Evolutionary conservation across 2,329 filamentous ascomycete genomes (phyloP), one percentile per base, ranked within the genome.

Genomic region (Aureobasidium sp.): DNA sequence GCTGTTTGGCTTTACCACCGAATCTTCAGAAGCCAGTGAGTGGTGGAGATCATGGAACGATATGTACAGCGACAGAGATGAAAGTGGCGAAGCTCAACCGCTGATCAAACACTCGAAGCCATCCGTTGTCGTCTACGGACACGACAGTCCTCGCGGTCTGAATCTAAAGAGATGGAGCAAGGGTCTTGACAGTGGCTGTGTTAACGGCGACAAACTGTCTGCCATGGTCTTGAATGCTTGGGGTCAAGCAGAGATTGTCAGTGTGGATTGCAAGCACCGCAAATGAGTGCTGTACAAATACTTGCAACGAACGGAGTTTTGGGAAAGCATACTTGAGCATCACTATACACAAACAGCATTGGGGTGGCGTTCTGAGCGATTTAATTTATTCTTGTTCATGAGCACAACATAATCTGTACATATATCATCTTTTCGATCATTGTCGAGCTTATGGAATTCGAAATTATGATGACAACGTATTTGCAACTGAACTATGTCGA

Each of bases 111-210:
- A 55, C 12, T 20, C 48, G 1, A 34, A 20, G 27, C 78, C 82
- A 10, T 83, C 79, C 44, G 90, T 89, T 0, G 87, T 96, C 44
- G 81, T 96, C 62, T 97, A 96, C 74, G 92, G 92, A 5, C 93
- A 97, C 72, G 90, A 97, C 72, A 84, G 90, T 26, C 46, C 59
- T 15, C 86, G 87, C 69, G 91, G 91, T 0, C 81, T 95, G 29
- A 82, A 83, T 69, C 74, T 88, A 20, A 74, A 84, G 55, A 79
- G 82, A 53, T 95, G 90, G 74, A 89, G 87, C 4, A 90, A 91
- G 70, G 94, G 94, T 0, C 78, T 97, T 51, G 94, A 97, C 74
- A 89, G 88, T 0, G 87, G 86, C 0, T 97, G 94, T 72, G 85
- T 90, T 3, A 84, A 83, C 65, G 92, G 91, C 12, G 86, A 86